Evolutionary conservation across 164 flowering plant genomes (phyloP), one percentile per base, ranked within the genome.

Genomic region (Kalanchoe fedtschenkoi): DNA sequence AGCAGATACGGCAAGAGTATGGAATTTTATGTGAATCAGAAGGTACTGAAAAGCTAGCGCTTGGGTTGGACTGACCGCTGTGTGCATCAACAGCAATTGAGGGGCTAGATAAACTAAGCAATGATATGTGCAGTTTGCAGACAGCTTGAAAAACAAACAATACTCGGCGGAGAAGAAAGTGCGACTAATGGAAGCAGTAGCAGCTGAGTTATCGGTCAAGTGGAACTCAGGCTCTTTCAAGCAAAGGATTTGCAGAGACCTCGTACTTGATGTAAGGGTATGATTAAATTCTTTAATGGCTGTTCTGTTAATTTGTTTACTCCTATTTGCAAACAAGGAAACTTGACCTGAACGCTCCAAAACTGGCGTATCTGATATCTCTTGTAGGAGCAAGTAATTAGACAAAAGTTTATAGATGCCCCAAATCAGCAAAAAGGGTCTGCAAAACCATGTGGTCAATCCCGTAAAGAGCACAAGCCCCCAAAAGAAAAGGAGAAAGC

Each of bases 1-100:
- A 93, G 84, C 73, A 82, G 69, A 82, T 88, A 84, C 66, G 99
- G 84, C 42, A 74, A 70, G 71, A 66, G 75, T 39, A 38, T 87
- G 70, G 90, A 82, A 34, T 44, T 62, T 28, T 83, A 60, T 71
- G 86, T 72, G 6, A 84, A 83, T 71, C 75, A 78, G 64, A 78
- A 82, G 93, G 98, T 51, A 51, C 5, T 51, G 16, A 4, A 26
- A 51, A 24, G 17, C 56, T 37, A 24, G 6, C 15, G 56, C 26
- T 10, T 89, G 65, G 61, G 24, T 10, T 89, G 65, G 61, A 29
- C 16, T 24, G 30, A 19, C 9, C 33, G 65, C 53, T 5, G n/a
- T 56, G 7, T n/a, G n/a, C n/a, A 35, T 60, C 47, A n/a, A 29
- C 42, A 44, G 28, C 26, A n/a, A 47, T 10, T 51, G 6, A 51